Conservation (phyloP, 192 early-diverging fungal species). For the Mortierella claussenii region DNA sequence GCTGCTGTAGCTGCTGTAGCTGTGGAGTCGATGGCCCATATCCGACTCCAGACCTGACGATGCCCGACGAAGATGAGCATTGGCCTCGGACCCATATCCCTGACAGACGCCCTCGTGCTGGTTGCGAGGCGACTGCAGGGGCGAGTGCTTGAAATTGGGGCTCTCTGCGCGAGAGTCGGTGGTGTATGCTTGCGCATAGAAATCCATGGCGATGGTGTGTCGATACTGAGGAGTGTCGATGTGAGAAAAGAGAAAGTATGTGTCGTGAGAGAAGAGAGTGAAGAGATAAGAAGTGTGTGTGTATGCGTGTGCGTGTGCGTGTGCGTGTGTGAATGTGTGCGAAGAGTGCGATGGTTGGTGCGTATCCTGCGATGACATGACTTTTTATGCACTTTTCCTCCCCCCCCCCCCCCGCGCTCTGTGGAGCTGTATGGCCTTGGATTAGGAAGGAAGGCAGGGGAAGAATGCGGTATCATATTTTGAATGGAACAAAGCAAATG, state of each 20-base stretch:
- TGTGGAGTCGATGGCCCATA: conserved; percentile 2
- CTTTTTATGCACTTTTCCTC: too few species aligned
- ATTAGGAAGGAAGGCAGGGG: too few species aligned
- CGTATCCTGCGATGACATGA: too few species aligned
- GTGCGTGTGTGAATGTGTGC: too few species aligned
- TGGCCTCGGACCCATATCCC: conserved; percentile 44
- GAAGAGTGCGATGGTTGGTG: too few species aligned
- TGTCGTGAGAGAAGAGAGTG: not conserved
- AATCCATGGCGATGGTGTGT: conserved; percentile 31
- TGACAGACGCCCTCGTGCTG: not conserved
- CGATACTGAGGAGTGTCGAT: not conserved
- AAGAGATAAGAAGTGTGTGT: not conserved
- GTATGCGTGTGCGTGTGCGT: too few species aligned
- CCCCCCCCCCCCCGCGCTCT: too few species aligned
- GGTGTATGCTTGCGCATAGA: conserved; percentile 39
- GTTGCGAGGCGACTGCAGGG: not conserved
- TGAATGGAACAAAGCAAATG: too few species aligned
- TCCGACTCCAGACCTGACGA: conserved; percentile 41
- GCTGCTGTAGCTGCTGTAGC: too few species aligned
- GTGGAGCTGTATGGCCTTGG: too few species aligned
- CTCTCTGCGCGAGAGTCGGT: not conserved
- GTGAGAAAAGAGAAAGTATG: not conserved
- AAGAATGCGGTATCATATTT: too few species aligned
- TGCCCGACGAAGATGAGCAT: conserved; percentile 42
- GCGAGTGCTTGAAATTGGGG: not conserved